Percentiles rank a stretch among this genome's conserved stretches.
Evolutionary conservation across 805 yeast genomes (phyloP).

Genomic region (Yarrowia phangngaensis): DNA sequence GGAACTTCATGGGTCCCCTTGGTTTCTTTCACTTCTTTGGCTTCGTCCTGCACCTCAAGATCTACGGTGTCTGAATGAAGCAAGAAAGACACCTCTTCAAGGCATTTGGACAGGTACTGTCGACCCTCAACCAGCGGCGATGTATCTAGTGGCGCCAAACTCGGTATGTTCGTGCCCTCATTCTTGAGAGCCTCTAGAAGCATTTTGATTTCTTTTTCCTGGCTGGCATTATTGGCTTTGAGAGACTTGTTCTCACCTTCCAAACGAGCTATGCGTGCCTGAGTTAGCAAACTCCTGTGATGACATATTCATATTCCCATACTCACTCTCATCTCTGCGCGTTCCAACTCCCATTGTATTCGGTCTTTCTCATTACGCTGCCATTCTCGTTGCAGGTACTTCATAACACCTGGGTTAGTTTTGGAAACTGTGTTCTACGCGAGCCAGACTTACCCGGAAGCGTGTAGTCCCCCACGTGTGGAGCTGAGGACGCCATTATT

Average conservation of each 20-base stretch:
- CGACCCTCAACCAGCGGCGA: constrained; percentile 35
- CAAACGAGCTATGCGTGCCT: constrained; percentile 46
- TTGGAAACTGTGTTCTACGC: not conserved
- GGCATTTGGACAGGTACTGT: constrained; percentile 38
- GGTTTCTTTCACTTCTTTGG: constrained; percentile 1
- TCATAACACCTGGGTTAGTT: constrained; percentile 52
- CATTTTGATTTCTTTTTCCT: constrained; percentile 34
- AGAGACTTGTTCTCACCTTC: constrained; percentile 52
- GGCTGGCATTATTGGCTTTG: constrained; percentile 34
- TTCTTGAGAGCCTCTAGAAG: constrained; percentile 33
- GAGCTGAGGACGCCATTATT: constrained; percentile 27
- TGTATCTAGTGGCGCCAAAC: constrained; percentile 6
- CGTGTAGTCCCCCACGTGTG: constrained; percentile 37
- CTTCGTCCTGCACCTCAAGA: constrained; percentile 1
- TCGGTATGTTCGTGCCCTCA: constrained; percentile 23
- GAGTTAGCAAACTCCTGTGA: too few species aligned
- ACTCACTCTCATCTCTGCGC: constrained; percentile 54
- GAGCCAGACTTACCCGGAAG: constrained; percentile 37
- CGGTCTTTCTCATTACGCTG: constrained; percentile 58
- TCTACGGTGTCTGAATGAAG: constrained; percentile 33
- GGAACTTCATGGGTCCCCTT: too few species aligned
- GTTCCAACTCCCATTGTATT: constrained; percentile 58
- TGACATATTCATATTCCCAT: too few species aligned
- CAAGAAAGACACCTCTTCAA: constrained; percentile 40
- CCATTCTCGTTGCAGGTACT: constrained; percentile 59